Base-by-base conservation (phyloP, 257 asterid species). In the Solanum sitiens region DNA sequence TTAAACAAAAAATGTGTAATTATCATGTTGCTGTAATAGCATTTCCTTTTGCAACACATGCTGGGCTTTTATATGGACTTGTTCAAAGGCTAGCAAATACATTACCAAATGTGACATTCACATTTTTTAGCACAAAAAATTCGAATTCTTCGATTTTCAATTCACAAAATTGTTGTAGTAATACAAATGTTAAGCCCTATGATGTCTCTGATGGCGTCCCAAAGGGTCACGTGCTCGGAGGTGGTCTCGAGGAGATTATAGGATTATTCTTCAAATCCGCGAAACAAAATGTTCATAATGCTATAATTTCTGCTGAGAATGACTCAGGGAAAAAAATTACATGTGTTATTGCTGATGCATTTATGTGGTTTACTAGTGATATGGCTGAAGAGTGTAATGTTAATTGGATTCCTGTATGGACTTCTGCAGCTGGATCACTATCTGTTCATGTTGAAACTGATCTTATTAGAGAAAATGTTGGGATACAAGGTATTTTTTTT, bases 41-140 rank as follows among this genome's bases (percentile, higher is more conserved):
- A 8, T 94, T 94, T 87, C 95, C 97, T 2, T 91, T 92, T 83
- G 93, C 93, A 80, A 88, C 94, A 37, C 97, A 94, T 75, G 89
- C 94, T 40, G 90, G 94, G 3, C 85, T 92, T 18, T 92, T 94
- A 80, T 86, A 90, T 88, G 90, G 91, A 80, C 94, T 94, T 65
- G 75, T 93, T 4, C 87, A 88, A 44, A 90, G 89, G 76, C 89
- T 94, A 4, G 92, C 94, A 47, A 72, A 83, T 30, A 84, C 93
- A 11, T 85, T 89, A 18, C 95, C 94, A 11, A 27, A 77, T 47
- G 87, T 83, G 73, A 88, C 45, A 1, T 93, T 90, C 63, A 91
- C 94, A 11, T 93, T 70, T 88, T 90, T 90, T 87, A 92, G 88
- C 89, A 89, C 94, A 1, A 53, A 83, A 18, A 87, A 15, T 3